Evolutionary conservation across 2,329 filamentous ascomycete genomes (phyloP).

Genomic region (Mycocentrospora acerina): DNA sequence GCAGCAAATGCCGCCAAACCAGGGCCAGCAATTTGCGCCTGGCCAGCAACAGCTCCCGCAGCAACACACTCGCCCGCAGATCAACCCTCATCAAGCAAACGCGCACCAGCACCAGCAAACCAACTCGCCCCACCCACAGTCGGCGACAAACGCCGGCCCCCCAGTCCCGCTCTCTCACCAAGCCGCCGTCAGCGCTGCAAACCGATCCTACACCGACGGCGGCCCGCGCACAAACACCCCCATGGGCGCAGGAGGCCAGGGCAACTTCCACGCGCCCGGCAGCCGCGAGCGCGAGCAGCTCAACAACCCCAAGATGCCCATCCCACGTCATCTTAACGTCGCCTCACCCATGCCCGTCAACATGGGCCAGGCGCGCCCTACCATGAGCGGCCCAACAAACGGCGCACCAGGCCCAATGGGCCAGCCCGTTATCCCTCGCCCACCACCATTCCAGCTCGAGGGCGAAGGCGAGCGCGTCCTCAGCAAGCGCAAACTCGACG

Average conservation of each 20-base stretch:
- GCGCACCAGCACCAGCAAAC: constrained; percentile 37
- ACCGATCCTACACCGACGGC: constrained; percentile 40
- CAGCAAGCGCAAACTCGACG: constrained; percentile 97
- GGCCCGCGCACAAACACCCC: constrained; percentile 38
- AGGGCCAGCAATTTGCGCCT: constrained; percentile 28
- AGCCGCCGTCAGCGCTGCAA: constrained; percentile 47
- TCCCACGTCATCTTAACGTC: constrained; percentile 77
- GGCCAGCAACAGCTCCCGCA: constrained; percentile 32
- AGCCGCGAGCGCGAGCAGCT: constrained; percentile 42
- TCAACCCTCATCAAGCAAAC: constrained; percentile 40
- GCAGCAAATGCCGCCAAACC: constrained; percentile 31
- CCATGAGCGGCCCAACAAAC: constrained; percentile 74
- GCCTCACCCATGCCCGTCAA: constrained; percentile 72
- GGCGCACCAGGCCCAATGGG: constrained; percentile 79
- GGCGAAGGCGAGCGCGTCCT: constrained; percentile 89
- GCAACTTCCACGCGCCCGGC: constrained; percentile 34
- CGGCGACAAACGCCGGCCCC: constrained; percentile 34
- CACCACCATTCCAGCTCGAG: constrained; percentile 82
- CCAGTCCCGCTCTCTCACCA: constrained; percentile 47
- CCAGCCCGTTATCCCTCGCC: constrained; percentile 80
- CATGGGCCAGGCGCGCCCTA: constrained; percentile 75
- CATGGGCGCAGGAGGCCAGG: constrained; percentile 31
- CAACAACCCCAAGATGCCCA: constrained; percentile 70
- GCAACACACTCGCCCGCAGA: constrained; percentile 37
- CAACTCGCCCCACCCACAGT: constrained; percentile 42